Base-by-base conservation (phyloP, 2,329 filamentous ascomycete genomes). In the Ophiocordyceps australis region DNA sequence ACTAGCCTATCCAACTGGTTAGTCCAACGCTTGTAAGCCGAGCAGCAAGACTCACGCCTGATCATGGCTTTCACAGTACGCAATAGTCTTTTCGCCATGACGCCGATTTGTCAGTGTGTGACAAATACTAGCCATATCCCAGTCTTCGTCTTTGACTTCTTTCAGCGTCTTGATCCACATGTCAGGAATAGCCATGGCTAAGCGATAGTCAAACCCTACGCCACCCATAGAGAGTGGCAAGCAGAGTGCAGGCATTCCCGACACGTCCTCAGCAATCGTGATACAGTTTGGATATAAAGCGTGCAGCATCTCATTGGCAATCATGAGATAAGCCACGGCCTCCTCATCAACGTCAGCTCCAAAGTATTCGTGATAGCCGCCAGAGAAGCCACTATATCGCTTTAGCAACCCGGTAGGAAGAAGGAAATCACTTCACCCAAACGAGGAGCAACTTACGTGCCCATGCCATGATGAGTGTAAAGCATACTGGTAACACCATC, bases 111-210 rank as follows among this genome's bases (percentile, higher is more conserved):
- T 92, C 31, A 98, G 57, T 1, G 83, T 94, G 55, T 76, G 85
- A 47, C 73, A 74, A 27, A 98, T 77, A 37, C 66, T 74, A 30
- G 68, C 72, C 51, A 98, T 77, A 41, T 95, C 79, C 89, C 89
- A 98, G 8, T 92, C 68, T 34, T 82, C 66, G 41, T 98, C 89
- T 43, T 77, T 65, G 48, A 82, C 73, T 54, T 98, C 89, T 52
- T 98, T 98, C 33, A 95, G 53, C 45, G 91, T 81, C 57, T 98
- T 98, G 63, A 98, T 98, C 72, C 91, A 98, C 71, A 98, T 80
- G 49, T 98, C 89, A 4, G 89, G 89, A 34, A 98, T 74, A 5
- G 89, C 89, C 89, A 98, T 98, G 28, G 85, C 85, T 17, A 98
- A 69, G 37, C 89, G 73, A 52, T 98, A 98, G 54, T 98, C 89